phyloP scores from a whole-genome alignment of 2,329 filamentous ascomycete species.

The Fusarium sp. region DNA sequence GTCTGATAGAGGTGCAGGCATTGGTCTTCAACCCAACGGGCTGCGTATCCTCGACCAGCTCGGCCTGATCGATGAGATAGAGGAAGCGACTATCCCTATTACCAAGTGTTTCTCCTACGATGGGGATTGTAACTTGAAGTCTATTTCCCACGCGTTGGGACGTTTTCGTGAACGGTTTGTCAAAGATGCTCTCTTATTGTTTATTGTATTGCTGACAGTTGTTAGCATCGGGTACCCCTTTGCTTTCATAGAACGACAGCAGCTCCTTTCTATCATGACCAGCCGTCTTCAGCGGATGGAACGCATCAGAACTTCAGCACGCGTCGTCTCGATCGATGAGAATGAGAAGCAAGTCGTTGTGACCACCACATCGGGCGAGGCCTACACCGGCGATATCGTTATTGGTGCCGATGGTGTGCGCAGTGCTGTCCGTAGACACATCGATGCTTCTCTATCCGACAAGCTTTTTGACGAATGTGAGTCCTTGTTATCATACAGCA shows the following conservation, averaged over 20 bases:
- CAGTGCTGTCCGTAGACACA: background rate
- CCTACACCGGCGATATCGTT: background rate
- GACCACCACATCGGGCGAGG: background rate
- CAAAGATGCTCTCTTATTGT: background rate
- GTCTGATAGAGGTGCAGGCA: constrained; percentile 9
- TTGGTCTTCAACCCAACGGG: constrained; percentile 2
- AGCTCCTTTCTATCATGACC: background rate
- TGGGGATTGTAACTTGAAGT: background rate
- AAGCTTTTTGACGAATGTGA: background rate
- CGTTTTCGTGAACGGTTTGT: background rate
- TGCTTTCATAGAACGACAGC: background rate
- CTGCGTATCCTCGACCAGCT: constrained; percentile 3
- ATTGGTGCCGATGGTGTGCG: constrained; percentile 4
- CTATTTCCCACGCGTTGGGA: background rate
- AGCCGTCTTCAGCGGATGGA: background rate
- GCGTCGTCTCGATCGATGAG: background rate
- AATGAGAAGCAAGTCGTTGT: background rate
- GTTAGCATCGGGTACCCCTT: constrained; percentile 1
- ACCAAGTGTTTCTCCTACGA: constrained; percentile 11
- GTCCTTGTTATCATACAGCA: background rate
- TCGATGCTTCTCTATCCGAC: background rate
- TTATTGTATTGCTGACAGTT: background rate
- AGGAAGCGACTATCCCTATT: background rate
- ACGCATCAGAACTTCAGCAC: background rate
- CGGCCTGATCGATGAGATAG: background rate